These are phyloP conservation scores for Trichosporon sp. DNA, from an alignment of 1,284 basidiomycete species.

Conservation along the genomic window DNA sequence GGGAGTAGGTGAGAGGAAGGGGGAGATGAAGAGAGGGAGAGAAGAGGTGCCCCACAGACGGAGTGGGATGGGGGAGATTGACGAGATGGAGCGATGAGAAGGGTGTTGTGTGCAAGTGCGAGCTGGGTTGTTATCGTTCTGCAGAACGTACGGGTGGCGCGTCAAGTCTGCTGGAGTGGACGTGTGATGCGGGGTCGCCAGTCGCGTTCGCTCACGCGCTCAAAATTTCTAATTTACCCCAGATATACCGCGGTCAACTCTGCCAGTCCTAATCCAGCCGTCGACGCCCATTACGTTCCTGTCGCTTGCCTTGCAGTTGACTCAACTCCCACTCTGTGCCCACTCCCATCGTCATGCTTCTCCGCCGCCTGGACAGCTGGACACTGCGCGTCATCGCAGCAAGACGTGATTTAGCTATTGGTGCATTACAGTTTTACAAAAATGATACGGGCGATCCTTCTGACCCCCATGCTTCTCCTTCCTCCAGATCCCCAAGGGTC, in stretches of 20 bases:
- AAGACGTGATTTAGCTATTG: background rate
- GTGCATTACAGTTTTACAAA: slow-evolving; percentile 20
- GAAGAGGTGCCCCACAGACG: background rate
- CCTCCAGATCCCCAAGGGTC: background rate
- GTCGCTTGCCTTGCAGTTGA: background rate
- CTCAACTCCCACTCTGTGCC: slow-evolving; percentile 7
- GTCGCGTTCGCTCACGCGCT: slow-evolving; percentile 6
- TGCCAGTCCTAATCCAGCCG: background rate
- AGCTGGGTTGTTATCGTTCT: background rate
- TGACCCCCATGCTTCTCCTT: background rate
- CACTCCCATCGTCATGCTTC: background rate
- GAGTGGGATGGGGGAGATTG: too few species aligned
- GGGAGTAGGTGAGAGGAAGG: background rate
- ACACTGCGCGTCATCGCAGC: background rate
- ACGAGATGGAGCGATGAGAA: background rate
- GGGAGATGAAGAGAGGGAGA: background rate
- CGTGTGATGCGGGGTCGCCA: background rate
- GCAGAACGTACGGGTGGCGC: background rate
- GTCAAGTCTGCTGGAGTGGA: background rate
- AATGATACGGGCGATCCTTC: background rate
- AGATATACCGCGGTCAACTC: background rate
- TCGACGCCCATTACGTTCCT: background rate
- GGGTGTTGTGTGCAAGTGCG: background rate
- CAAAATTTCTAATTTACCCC: slow-evolving; percentile 15
- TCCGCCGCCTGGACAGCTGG: background rate